These are phyloP conservation scores for Ephemerocybe angulata DNA, from an alignment of 768 basidiomycete genomes.

Conservation along the genomic window DNA sequence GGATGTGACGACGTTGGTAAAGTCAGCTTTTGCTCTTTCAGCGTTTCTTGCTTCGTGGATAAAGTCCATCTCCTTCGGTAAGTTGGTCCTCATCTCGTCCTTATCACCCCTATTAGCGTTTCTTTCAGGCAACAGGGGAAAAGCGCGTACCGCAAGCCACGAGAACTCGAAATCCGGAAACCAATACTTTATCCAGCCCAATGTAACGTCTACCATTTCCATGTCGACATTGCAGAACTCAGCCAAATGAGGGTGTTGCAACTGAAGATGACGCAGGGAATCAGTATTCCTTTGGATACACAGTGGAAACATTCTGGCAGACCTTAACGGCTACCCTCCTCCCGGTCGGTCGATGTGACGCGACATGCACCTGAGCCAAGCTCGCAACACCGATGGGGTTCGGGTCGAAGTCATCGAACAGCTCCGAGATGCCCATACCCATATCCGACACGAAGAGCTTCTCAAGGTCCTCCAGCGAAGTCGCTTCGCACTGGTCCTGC, in stretches of 20 bases:
- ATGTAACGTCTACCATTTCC: conserved; percentile 73
- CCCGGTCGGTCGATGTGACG: conserved; percentile 65
- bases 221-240: conserved; percentile 93
- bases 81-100: conserved; percentile 91
- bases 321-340: conserved; percentile 85
- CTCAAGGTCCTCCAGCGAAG: conserved; percentile 74
- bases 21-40: conserved; percentile 63
- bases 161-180: conserved; percentile 96
- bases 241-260: conserved; percentile 90
- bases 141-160: conserved; percentile 67
- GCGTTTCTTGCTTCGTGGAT: conserved; percentile 86
- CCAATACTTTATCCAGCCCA: conserved; percentile 84
- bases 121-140: conserved; percentile 1
- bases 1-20: conserved; percentile 65
- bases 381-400: conserved; percentile 93
- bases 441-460: conserved; percentile 77
- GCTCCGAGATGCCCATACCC: conserved; percentile 61
- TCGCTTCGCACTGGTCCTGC: conserved; percentile 93
- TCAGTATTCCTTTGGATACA: no score
- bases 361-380: conserved; percentile 93
- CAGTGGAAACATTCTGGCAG: no score
- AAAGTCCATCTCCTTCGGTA: conserved; percentile 95
- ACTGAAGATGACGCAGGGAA: conserved; percentile 30
- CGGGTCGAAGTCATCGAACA: conserved; percentile 85
- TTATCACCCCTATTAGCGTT: conserved; percentile 35